Conservation (phyloP, 495 filamentous ascomycete species). For the Aspergillus steynii region DNA sequence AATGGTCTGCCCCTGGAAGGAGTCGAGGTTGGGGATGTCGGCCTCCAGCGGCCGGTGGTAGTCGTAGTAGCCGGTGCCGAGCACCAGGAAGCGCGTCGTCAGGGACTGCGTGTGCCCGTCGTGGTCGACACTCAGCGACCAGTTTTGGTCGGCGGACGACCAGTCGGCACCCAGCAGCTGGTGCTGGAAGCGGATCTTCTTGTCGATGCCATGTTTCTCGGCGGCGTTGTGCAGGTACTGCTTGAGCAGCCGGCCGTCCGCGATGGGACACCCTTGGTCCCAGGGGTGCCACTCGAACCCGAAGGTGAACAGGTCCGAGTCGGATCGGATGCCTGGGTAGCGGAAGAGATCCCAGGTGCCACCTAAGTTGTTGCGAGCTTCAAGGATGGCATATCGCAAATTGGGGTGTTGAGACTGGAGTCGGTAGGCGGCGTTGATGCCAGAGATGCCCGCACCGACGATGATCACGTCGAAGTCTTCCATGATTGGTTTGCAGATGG, state of each 20-base stretch:
- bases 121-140: constrained; percentile 58
- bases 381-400: constrained; percentile 60
- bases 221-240: constrained; percentile 64
- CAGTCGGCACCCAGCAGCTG: constrained; percentile 57
- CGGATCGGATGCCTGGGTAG: constrained; percentile 69
- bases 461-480: constrained; percentile 62
- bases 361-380: constrained; percentile 58
- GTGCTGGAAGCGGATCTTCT: constrained; percentile 60
- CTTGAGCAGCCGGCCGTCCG: constrained; percentile 57
- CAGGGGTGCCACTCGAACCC: constrained; percentile 71
- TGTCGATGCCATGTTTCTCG: constrained; percentile 58
- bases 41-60: constrained; percentile 58
- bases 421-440: constrained; percentile 73
- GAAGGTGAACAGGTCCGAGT: constrained; percentile 67
- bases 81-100: constrained; percentile 57
- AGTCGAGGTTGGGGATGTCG: constrained; percentile 42
- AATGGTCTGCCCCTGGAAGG: constrained; percentile 45
- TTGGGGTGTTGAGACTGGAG: constrained; percentile 59
- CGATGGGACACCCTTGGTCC: constrained; percentile 59
- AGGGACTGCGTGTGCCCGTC: constrained; percentile 47
- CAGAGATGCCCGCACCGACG: constrained; percentile 72
- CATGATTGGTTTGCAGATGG: constrained; percentile 15
- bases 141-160: constrained; percentile 58
- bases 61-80: constrained; percentile 66
- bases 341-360: constrained; percentile 75